Percentiles rank a stretch among this genome's conserved stretches.
Conservation (phyloP, 192 early-diverging fungal species). For the Coemansia sp. region DNA sequence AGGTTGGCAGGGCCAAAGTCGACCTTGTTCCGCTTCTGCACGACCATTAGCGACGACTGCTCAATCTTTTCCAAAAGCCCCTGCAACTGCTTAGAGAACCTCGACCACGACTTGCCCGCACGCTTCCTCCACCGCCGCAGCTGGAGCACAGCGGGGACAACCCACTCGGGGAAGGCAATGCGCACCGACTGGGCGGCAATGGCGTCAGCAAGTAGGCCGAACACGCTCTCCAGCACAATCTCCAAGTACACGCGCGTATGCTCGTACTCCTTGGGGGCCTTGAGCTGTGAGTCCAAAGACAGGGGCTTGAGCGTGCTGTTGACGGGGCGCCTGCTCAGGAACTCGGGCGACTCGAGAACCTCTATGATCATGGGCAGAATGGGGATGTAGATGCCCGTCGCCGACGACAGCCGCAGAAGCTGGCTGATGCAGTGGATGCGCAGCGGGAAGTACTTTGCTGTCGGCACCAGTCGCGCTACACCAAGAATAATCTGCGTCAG, state of each 20-base stretch:
- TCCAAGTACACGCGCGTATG: conserved; percentile 83
- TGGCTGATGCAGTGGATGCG: conserved; percentile 82
- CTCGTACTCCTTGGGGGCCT: conserved; percentile 81
- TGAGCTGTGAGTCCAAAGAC: conserved; percentile 76
- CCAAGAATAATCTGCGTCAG: conserved; percentile 80
- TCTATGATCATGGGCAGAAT: conserved; percentile 84
- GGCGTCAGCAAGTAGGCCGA: conserved; percentile 73
- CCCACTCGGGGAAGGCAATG: conserved; percentile 95
- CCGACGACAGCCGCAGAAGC: conserved; percentile 70
- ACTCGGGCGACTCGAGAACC: conserved; percentile 76
- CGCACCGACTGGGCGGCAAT: conserved; percentile 72
- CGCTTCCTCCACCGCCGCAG: conserved; percentile 86
- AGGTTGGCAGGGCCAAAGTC: conserved; percentile 66
- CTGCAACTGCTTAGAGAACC: conserved; percentile 80
- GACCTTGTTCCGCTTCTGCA: conserved; percentile 65
- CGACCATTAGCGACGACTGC: conserved; percentile 76
- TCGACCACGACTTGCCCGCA: conserved; percentile 65
- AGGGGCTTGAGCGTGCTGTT: conserved; percentile 85
- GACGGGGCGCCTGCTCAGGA: conserved; percentile 67
- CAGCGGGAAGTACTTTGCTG: conserved; percentile 88
- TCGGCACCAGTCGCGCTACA: conserved; percentile 82
- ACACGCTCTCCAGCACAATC: conserved; percentile 80
- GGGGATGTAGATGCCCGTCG: conserved; percentile 77
- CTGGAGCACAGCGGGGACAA: conserved; percentile 82
- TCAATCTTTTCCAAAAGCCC: conserved; percentile 87